phyloP scores from a whole-genome alignment of 2,329 filamentous ascomycete genomes.

The Remersonia thermophila region DNA sequence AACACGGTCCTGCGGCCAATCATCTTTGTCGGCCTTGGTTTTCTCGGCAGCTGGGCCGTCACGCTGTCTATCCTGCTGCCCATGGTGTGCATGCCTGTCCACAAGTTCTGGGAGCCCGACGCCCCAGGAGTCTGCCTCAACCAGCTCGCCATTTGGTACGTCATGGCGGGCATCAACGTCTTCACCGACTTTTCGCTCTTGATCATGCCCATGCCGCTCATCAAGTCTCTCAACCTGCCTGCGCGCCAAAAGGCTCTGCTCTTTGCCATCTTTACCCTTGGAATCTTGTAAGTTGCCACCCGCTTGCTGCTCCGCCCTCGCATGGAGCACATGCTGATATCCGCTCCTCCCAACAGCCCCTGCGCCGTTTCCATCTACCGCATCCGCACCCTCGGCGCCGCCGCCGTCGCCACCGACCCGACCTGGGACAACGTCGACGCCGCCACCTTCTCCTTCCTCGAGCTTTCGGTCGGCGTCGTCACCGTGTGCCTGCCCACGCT shows the following conservation, averaged over 20 bases:
- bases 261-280: constrained; percentile 14
- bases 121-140: constrained; percentile 11
- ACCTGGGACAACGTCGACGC: constrained; percentile 24
- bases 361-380: constrained; percentile 23
- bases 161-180: constrained; percentile 23
- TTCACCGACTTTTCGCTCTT: constrained; percentile 26
- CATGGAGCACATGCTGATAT: background rate
- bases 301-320: background rate
- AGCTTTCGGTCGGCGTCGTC: constrained; percentile 28
- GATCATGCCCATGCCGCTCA: constrained; percentile 26
- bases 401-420: constrained; percentile 18
- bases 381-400: constrained; percentile 20
- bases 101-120: constrained; percentile 12
- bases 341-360: constrained; percentile 6
- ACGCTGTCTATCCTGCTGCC: constrained; percentile 11
- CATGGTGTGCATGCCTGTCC: constrained; percentile 11
- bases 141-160: constrained; percentile 15
- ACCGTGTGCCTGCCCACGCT: constrained; percentile 29
- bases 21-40: constrained; percentile 6
- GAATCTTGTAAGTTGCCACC: constrained; percentile 14
- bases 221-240: constrained; percentile 24
- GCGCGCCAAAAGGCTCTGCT: constrained; percentile 12
- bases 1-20: constrained; percentile 8
- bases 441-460: constrained; percentile 27
- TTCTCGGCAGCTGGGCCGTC: constrained; percentile 9